Conservation (phyloP, 768 basidiomycete species). For the Tulasnella sp. region DNA sequence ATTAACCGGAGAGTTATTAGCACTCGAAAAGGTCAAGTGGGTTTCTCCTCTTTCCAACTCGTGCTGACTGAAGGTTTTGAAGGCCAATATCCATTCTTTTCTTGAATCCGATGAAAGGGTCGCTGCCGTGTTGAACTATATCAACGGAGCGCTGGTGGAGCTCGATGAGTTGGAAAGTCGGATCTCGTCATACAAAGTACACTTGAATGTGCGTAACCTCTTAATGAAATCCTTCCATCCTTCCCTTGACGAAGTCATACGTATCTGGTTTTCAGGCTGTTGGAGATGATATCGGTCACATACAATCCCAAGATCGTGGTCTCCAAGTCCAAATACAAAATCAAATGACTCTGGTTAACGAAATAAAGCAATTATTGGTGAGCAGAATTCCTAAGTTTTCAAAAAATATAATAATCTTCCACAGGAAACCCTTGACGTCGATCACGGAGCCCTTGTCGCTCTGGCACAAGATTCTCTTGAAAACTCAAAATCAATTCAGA, state of each 20-base stretch:
- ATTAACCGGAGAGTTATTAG: conserved; percentile 77
- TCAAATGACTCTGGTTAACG: conserved; percentile 68
- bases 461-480: conserved; percentile 86
- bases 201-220: conserved; percentile 60
- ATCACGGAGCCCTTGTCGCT: conserved; percentile 53
- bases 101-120: conserved; percentile 92
- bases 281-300: conserved; percentile 85
- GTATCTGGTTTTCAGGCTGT: conserved; percentile 49
- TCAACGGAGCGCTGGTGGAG: conserved; percentile 81
- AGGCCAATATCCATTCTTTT: conserved; percentile 98
- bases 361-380: conserved; percentile 80
- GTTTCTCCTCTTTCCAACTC: neutral
- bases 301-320: conserved; percentile 93
- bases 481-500: conserved; percentile 57
- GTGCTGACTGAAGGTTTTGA: conserved; percentile 2
- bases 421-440: conserved; percentile 93
- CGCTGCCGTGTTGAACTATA: conserved; percentile 64
- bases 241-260: too few species aligned
- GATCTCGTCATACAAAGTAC: conserved; percentile 89
- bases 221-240: neutral
- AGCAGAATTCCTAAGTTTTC: conserved; percentile 19
- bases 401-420: neutral
- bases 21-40: conserved; percentile 70
- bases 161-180: conserved; percentile 82
- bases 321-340: conserved; percentile 97